A percentile compares a stretch with the other conserved stretches of the same genome.
These are phyloP conservation scores for Eucalyptus sp. DNA, from an alignment of 345 rosid genomes.

Conservation along the genomic window DNA sequence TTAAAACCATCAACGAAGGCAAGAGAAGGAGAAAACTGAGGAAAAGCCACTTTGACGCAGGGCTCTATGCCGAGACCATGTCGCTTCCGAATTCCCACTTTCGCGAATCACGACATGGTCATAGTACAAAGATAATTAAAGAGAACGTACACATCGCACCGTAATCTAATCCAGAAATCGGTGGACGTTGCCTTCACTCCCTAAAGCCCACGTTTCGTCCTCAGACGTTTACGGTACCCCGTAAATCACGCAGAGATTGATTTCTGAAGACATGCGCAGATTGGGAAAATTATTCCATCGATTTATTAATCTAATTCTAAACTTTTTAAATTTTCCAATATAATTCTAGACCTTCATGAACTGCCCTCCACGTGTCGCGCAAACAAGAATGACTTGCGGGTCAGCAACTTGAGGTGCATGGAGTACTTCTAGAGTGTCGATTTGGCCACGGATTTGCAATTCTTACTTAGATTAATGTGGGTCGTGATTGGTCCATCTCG, in stretches of 20 bases:
- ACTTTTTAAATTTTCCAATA: rapidly evolving
- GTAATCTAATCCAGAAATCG: neutral
- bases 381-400: neutral
- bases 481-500: neutral
- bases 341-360: neutral
- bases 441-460: neutral
- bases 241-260: neutral
- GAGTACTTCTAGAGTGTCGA: neutral
- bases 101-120: neutral
- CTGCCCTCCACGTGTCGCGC: rapidly evolving
- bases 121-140: neutral
- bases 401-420: neutral
- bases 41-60: neutral
- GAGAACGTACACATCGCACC: neutral
- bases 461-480: neutral
- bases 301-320: too few species aligned
- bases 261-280: neutral
- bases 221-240: neutral
- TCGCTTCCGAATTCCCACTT: neutral
- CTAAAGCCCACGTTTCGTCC: neutral
- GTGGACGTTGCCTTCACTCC: neutral
- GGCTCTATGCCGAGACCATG: neutral
- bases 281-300: neutral
- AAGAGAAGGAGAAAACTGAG: neutral
- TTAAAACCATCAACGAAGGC: neutral